Evolutionary conservation across 177 flowering plant species (phyloP).

Genomic region (Telopea speciosissima): DNA sequence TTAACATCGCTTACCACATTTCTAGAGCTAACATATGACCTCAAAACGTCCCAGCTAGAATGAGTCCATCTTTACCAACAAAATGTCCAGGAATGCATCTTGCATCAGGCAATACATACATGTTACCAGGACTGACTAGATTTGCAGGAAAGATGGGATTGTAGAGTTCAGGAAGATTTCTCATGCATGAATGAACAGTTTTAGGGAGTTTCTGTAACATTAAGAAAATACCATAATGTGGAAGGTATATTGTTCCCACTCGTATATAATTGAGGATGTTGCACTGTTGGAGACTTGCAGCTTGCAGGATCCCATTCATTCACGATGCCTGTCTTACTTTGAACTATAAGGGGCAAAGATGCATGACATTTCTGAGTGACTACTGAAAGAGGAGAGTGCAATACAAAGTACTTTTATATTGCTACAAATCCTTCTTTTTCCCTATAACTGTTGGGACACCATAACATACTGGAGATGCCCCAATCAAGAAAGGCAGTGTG

Average conservation of each 20-base stretch:
- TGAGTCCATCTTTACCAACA: not conserved
- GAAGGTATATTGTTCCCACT: not conserved
- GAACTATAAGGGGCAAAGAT: no score
- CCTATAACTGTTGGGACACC: conserved; percentile 71
- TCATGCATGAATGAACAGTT: not conserved
- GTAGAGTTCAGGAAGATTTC: not conserved
- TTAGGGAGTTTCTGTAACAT: not conserved
- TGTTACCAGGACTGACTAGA: not conserved
- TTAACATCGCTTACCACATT: no score
- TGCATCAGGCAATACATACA: not conserved
- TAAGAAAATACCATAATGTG: not conserved
- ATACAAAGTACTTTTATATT: not conserved
- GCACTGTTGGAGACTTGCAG: not conserved
- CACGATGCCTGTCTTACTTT: no score
- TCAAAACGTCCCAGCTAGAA: no score
- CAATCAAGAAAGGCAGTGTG: conserved; percentile 58
- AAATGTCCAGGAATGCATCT: not conserved
- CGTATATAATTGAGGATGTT: not conserved
- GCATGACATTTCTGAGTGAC: no score
- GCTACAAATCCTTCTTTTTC: conserved; percentile 23
- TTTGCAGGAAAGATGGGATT: not conserved
- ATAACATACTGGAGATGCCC: conserved; percentile 92
- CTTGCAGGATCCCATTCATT: no score
- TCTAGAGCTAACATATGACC: no score
- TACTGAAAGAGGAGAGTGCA: not conserved